phyloP scores from a whole-genome alignment of 75 land plant species.

The Adiantum capillusveneris region DNA sequence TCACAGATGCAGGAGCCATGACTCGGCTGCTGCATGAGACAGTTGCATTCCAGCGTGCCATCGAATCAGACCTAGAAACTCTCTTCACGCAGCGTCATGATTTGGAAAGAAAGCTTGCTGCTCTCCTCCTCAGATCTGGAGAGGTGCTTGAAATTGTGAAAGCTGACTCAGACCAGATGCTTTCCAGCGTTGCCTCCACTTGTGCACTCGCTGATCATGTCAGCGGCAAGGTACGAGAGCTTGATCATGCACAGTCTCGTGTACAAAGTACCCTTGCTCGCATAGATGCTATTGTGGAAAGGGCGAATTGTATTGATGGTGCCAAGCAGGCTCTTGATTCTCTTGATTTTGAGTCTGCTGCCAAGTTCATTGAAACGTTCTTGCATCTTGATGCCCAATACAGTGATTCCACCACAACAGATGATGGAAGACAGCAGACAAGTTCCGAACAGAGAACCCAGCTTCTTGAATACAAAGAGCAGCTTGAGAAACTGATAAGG shows the following conservation, averaged over 20 bases:
- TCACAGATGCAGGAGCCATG: constrained; percentile 94
- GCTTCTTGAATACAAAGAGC: constrained; percentile 52
- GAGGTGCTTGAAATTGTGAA: constrained; percentile 59
- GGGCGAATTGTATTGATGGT: constrained; percentile 59
- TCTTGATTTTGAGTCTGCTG: constrained; percentile 69
- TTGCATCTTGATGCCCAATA: constrained; percentile 54
- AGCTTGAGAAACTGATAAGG: constrained; percentile 54
- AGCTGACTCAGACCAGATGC: constrained; percentile 63
- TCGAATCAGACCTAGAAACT: constrained; percentile 62
- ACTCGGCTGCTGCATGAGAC: constrained; percentile 88
- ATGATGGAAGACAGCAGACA: constrained; percentile 13
- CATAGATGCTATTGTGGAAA: constrained; percentile 74
- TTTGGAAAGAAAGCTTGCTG: constrained; percentile 57
- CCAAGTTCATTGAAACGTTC: constrained; percentile 50
- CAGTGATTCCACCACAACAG: constrained; percentile 20
- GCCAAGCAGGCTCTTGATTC: constrained; percentile 50
- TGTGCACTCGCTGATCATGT: constrained; percentile 72
- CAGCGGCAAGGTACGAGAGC: constrained; percentile 74
- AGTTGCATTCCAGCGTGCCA: constrained; percentile 76
- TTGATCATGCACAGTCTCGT: constrained; percentile 87
- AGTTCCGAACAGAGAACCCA: constrained; percentile 52
- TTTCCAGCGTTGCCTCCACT: constrained; percentile 53
- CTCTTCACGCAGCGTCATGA: constrained; percentile 70
- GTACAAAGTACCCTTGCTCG: constrained; percentile 48
- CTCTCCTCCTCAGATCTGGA: constrained; percentile 45